These are phyloP conservation scores for Talaromyces sp. DNA, from an alignment of 2,329 filamentous ascomycete genomes.

Conservation along the genomic window DNA sequence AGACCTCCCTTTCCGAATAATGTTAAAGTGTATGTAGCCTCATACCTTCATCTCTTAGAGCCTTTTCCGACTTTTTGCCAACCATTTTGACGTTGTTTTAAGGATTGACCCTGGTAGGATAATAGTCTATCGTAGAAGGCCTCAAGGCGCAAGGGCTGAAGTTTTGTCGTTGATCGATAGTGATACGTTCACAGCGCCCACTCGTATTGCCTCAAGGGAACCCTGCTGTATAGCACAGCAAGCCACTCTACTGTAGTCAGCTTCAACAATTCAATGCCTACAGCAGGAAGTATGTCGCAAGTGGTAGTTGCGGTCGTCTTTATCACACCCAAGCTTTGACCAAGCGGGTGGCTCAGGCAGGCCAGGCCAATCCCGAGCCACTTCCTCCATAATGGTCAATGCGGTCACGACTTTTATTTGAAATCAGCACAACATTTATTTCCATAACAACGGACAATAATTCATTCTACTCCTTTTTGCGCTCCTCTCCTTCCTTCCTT, in stretches of 20 bases:
- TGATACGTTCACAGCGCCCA: neutral
- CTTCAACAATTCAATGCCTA: neutral
- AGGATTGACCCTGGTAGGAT: neutral
- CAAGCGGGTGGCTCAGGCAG: constrained; percentile 23
- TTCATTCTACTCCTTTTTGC: neutral
- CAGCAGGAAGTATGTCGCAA: neutral
- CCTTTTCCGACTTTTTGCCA: constrained; percentile 63
- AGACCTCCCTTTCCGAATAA: neutral
- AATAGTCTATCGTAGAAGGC: neutral
- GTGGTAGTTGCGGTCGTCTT: neutral
- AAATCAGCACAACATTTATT: neutral
- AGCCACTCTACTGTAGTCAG: neutral
- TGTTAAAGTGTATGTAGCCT: neutral
- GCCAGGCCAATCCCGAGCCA: constrained; percentile 17
- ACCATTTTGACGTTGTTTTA: constrained; percentile 49
- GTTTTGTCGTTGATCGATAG: neutral
- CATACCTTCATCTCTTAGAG: constrained; percentile 57
- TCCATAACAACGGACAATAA: neutral
- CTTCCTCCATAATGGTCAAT: constrained; percentile 7
- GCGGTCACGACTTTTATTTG: constrained; percentile 16
- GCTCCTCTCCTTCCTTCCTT: too few relatives aligned
- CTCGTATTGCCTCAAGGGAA: neutral
- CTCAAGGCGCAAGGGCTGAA: neutral
- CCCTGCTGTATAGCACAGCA: neutral
- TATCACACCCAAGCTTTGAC: constrained; percentile 24